Conservation (phyloP, 768 basidiomycete species). For the Sarcodon sp. region DNA sequence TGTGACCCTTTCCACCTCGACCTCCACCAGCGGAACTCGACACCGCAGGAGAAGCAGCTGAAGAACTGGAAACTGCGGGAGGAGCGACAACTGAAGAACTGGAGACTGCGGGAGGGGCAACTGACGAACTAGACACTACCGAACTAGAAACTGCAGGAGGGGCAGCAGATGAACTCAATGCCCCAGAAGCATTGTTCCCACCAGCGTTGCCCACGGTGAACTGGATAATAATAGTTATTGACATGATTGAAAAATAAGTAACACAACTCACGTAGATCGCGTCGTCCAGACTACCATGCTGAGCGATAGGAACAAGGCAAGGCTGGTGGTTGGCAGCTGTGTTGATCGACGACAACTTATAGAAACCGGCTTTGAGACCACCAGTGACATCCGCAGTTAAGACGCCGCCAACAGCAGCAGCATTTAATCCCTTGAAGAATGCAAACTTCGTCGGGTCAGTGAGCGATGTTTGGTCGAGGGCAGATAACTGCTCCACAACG, state of each 20-base stretch:
- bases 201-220: slow-evolving; percentile 3
- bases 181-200: neutral
- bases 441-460: slow-evolving; percentile 37
- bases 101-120: no score
- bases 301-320: slow-evolving; percentile 24
- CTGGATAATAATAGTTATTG: neutral
- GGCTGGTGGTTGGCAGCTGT: slow-evolving; percentile 32
- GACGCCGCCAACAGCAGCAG: slow-evolving; percentile 28
- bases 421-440: slow-evolving; percentile 47
- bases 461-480: slow-evolving; percentile 33
- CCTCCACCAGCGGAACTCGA: no score
- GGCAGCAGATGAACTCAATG: no score
- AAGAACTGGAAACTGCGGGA: no score
- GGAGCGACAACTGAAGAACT: no score
- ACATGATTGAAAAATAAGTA: neutral
- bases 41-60: no score
- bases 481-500: slow-evolving; percentile 37
- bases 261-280: slow-evolving; percentile 20
- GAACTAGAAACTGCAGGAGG: no score
- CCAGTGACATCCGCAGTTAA: slow-evolving; percentile 23
- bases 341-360: slow-evolving; percentile 29
- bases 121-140: no score
- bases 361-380: slow-evolving; percentile 30
- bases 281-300: slow-evolving; percentile 29
- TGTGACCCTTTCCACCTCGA: no score